Evolutionary conservation across 148 eudicot species (phyloP).

Genomic region (Chenopodium berlandieri): DNA sequence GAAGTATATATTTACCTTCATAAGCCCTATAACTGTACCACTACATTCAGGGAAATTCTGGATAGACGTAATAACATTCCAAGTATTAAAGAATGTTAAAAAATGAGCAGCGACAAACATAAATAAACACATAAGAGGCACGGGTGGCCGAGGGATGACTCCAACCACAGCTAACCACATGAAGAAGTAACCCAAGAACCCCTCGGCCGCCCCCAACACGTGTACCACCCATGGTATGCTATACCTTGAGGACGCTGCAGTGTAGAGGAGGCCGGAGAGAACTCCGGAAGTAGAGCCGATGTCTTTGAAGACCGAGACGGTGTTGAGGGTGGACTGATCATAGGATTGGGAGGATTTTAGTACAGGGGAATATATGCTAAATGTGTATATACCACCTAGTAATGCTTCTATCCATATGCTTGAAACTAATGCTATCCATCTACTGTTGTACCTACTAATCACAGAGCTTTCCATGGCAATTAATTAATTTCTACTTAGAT

Average conservation of each 20-base stretch:
- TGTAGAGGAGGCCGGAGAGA: slow-evolving; percentile 74
- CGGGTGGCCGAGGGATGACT: slow-evolving; percentile 41
- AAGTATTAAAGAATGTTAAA: slow-evolving; percentile 79
- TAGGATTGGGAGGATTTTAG: slow-evolving; percentile 62
- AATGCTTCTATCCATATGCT: slow-evolving; percentile 75
- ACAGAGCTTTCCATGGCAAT: no score
- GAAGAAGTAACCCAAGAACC: slow-evolving; percentile 63
- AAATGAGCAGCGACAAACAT: slow-evolving; percentile 76
- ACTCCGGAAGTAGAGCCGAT: slow-evolving; percentile 79
- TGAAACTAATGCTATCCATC: slow-evolving; percentile 63
- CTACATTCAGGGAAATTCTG: slow-evolving; percentile 60
- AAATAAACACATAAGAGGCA: slow-evolving; percentile 51
- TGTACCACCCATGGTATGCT: slow-evolving; percentile 60
- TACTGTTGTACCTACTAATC: slow-evolving; percentile 17
- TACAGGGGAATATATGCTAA: slow-evolving; percentile 66
- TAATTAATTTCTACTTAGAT: background rate
- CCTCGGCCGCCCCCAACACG: slow-evolving; percentile 55
- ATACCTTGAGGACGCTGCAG: slow-evolving; percentile 29
- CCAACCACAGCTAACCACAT: slow-evolving; percentile 73
- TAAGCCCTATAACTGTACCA: slow-evolving; percentile 75
- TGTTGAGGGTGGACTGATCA: slow-evolving; percentile 75
- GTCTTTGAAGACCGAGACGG: slow-evolving; percentile 78
- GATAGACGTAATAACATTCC: slow-evolving; percentile 70
- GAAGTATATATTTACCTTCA: slow-evolving; percentile 53
- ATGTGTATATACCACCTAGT: slow-evolving; percentile 33